These are phyloP conservation scores for Orbilia brochopaga DNA, from an alignment of 2,329 filamentous ascomycete genomes.

Conservation along the genomic window DNA sequence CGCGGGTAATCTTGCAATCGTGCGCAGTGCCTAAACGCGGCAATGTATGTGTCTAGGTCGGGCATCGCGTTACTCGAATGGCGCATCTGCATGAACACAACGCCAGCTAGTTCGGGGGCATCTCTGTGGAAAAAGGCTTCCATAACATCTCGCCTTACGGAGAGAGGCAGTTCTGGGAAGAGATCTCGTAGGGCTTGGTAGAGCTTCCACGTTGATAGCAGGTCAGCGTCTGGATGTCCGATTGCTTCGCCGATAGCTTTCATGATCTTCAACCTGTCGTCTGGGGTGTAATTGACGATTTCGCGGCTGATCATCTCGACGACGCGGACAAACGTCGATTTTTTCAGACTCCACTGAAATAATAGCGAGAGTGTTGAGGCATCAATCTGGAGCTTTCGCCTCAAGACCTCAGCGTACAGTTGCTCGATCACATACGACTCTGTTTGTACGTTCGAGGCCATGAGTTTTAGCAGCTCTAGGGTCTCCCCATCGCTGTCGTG, in stretches of 20 bases:
- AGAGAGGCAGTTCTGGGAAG: constrained; percentile 67
- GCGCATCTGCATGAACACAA: constrained; percentile 95
- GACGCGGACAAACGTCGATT: constrained; percentile 51
- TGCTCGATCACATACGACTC: constrained; percentile 38
- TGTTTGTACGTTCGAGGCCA: constrained; percentile 39
- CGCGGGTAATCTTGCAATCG: constrained; percentile 67
- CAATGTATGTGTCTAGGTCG: constrained; percentile 74
- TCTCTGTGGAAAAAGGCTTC: constrained; percentile 77
- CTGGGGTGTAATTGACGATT: constrained; percentile 51
- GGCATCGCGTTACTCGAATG: constrained; percentile 70
- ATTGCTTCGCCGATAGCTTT: constrained; percentile 52
- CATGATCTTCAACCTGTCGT: constrained; percentile 53
- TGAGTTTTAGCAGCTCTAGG: constrained; percentile 46
- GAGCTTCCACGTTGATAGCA: constrained; percentile 28
- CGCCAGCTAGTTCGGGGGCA: constrained; percentile 80
- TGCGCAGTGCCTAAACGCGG: constrained; percentile 77
- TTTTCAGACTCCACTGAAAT: constrained; percentile 49
- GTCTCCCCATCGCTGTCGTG: constrained; percentile 43
- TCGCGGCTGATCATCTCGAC: constrained; percentile 52
- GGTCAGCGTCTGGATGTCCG: constrained; percentile 39
- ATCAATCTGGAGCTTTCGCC: constrained; percentile 48
- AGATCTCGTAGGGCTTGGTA: constrained; percentile 40
- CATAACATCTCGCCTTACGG: constrained; percentile 75
- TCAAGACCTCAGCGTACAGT: constrained; percentile 51
- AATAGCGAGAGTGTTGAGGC: constrained; percentile 41